Conservation (phyloP, 805 yeast genomes). For the Lipomyces yamadae region DNA sequence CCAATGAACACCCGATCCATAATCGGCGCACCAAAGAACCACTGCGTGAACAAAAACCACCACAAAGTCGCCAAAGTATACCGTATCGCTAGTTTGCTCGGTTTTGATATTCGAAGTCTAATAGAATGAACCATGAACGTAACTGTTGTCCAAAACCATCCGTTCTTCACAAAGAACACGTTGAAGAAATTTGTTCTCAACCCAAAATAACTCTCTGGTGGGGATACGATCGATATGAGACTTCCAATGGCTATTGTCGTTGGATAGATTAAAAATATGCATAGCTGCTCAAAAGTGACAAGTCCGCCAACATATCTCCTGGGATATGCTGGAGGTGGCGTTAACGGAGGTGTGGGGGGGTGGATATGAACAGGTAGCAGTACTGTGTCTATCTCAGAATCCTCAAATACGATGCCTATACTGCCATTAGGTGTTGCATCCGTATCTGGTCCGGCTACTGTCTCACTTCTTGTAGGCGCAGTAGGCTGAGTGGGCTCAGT, state of each 20-base stretch:
- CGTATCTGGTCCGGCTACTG: not conserved
- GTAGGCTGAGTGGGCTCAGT: not conserved
- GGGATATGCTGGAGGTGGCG: constrained; percentile 15
- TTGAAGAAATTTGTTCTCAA: constrained; percentile 72
- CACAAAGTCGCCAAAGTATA: constrained; percentile 66
- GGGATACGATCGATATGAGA: constrained; percentile 34
- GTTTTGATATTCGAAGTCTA: constrained; percentile 14
- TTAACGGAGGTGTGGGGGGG: constrained; percentile 15
- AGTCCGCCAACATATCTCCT: constrained; percentile 17
- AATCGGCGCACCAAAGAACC: constrained; percentile 81
- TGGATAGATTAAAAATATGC: constrained; percentile 40
- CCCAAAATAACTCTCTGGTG: constrained; percentile 45
- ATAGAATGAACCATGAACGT: constrained; percentile 43
- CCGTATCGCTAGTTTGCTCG: constrained; percentile 41
- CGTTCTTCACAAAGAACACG: constrained; percentile 76
- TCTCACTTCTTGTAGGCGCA: too few relatives aligned
- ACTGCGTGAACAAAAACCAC: constrained; percentile 89
- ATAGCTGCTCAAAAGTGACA: constrained; percentile 29
- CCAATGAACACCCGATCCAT: constrained; percentile 82
- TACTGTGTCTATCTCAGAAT: not conserved
- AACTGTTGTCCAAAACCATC: constrained; percentile 88
- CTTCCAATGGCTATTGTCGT: constrained; percentile 40
- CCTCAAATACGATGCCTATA: not conserved
- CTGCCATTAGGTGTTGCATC: not conserved
- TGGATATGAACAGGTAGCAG: not conserved